phyloP scores from a whole-genome alignment of 2,329 filamentous ascomycete species.

The Fusarium guadeloupense region DNA sequence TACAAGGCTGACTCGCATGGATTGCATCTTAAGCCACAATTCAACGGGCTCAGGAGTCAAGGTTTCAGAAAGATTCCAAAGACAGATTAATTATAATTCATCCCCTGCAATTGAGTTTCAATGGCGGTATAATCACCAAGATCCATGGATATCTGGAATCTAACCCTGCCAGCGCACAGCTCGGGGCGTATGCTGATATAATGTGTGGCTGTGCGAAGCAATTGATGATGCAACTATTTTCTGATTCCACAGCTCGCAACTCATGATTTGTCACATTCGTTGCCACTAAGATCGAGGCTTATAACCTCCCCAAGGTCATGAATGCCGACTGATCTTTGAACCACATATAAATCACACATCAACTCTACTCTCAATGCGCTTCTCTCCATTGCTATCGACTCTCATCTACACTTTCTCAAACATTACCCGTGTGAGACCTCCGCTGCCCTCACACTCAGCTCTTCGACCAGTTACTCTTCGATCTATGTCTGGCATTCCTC shows the following conservation, averaged over 20 bases:
- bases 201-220: slow-evolving; percentile 31
- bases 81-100: not conserved
- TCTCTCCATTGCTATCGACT: slow-evolving; percentile 58
- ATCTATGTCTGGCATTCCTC: slow-evolving; percentile 82
- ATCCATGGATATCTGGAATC: slow-evolving; percentile 5
- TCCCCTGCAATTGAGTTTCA: not conserved
- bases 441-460: slow-evolving; percentile 37
- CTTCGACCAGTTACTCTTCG: slow-evolving; percentile 45
- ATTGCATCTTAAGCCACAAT: not conserved
- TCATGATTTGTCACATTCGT: slow-evolving; percentile 39
- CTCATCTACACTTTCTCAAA: slow-evolving; percentile 60
- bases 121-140: not conserved
- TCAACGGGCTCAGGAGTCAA: not conserved
- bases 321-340: not conserved
- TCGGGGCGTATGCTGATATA: slow-evolving; percentile 5
- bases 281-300: slow-evolving; percentile 16
- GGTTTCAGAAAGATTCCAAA: not conserved
- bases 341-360: slow-evolving; percentile 21
- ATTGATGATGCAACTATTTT: slow-evolving; percentile 40
- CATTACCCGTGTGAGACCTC: slow-evolving; percentile 51
- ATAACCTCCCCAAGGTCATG: slow-evolving; percentile 9
- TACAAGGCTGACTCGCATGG: not conserved
- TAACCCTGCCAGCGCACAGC: slow-evolving; percentile 6
- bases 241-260: slow-evolving; percentile 36
- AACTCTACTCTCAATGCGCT: slow-evolving; percentile 54